phyloP scores from a whole-genome alignment of 345 rosid genomes.

The Camelina neglecta region DNA sequence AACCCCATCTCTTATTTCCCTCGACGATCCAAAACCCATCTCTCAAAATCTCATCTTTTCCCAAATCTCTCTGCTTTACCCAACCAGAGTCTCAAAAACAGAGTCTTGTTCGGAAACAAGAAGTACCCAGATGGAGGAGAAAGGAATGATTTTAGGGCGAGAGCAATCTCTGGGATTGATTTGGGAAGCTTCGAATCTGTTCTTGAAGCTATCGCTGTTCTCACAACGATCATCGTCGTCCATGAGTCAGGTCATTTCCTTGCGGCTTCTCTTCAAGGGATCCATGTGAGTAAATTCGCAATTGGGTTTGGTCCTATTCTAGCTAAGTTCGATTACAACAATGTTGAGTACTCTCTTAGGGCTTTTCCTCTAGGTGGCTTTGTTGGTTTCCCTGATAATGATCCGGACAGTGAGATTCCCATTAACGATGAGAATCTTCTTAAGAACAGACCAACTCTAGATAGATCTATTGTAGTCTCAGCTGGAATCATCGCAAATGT shows the following conservation, averaged over 20 bases:
- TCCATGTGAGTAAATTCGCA: slow-evolving; percentile 95
- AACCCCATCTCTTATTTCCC: slow-evolving; percentile 49
- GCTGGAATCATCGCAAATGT: slow-evolving; percentile 93
- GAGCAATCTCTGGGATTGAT: slow-evolving; percentile 74
- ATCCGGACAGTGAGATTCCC: slow-evolving; percentile 88
- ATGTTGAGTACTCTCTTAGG: slow-evolving; percentile 86
- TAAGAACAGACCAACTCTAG: slow-evolving; percentile 86
- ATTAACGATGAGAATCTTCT: slow-evolving; percentile 79
- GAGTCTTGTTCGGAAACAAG: slow-evolving; percentile 43
- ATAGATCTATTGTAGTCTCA: slow-evolving; percentile 80
- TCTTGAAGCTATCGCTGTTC: slow-evolving; percentile 76
- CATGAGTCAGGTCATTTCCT: slow-evolving; percentile 93
- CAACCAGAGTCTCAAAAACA: slow-evolving; percentile 48
- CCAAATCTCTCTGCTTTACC: slow-evolving; percentile 46
- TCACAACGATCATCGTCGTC: slow-evolving; percentile 86
- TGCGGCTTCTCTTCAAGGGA: slow-evolving; percentile 93
- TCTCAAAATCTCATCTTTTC: slow-evolving; percentile 53
- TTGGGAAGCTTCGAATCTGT: slow-evolving; percentile 71
- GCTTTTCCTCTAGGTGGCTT: slow-evolving; percentile 96
- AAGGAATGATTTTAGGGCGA: slow-evolving; percentile 52
- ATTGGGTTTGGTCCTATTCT: slow-evolving; percentile 94
- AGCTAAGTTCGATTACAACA: slow-evolving; percentile 81
- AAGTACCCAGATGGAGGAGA: slow-evolving; percentile 44
- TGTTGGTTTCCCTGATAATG: slow-evolving; percentile 97
- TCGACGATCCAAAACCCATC: slow-evolving; percentile 55